Conservation (phyloP, 192 early-diverging fungal genomes). For the Coemansia sp. region DNA sequence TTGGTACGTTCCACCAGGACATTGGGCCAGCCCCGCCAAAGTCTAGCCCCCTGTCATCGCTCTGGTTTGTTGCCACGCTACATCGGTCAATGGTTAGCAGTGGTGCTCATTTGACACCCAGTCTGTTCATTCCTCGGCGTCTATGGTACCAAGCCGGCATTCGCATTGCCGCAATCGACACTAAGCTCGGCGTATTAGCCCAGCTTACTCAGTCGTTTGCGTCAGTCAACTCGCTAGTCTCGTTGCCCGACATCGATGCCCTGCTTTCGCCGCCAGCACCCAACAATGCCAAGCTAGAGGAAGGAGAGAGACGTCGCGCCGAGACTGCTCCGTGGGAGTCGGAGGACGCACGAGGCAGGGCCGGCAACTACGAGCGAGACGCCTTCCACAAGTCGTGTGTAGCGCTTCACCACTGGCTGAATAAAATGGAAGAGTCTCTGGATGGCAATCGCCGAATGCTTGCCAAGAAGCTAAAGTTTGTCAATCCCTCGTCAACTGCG, state of each 20-base stretch:
- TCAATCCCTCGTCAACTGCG: constrained; percentile 10
- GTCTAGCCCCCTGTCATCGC: constrained; percentile 43
- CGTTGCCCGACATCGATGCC: constrained; percentile 32
- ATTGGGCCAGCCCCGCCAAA: constrained; percentile 47
- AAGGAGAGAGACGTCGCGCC: constrained; percentile 11
- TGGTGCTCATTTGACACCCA: constrained; percentile 48
- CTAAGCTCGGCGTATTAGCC: constrained; percentile 48
- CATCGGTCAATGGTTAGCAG: constrained; percentile 46
- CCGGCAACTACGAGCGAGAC: constrained; percentile 28
- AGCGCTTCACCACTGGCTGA: constrained; percentile 53
- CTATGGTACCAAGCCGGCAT: constrained; percentile 55
- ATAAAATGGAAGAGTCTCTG: constrained; percentile 47
- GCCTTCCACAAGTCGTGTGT: constrained; percentile 50
- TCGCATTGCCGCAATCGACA: constrained; percentile 52
- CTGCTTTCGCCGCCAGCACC: constrained; percentile 17
- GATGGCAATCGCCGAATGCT: constrained; percentile 47
- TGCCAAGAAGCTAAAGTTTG: constrained; percentile 51
- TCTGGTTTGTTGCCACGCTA: constrained; percentile 54
- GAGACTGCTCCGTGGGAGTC: constrained; percentile 51
- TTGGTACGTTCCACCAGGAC: constrained; percentile 49
- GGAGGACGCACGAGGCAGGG: constrained; percentile 19
- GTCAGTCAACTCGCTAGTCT: constrained; percentile 33
- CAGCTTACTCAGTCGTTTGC: constrained; percentile 47
- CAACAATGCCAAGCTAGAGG: constrained; percentile 14
- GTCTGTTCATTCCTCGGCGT: constrained; percentile 50